Evolutionary conservation across 148 eudicot genomes (phyloP).

Genomic region (Cornus florida): DNA sequence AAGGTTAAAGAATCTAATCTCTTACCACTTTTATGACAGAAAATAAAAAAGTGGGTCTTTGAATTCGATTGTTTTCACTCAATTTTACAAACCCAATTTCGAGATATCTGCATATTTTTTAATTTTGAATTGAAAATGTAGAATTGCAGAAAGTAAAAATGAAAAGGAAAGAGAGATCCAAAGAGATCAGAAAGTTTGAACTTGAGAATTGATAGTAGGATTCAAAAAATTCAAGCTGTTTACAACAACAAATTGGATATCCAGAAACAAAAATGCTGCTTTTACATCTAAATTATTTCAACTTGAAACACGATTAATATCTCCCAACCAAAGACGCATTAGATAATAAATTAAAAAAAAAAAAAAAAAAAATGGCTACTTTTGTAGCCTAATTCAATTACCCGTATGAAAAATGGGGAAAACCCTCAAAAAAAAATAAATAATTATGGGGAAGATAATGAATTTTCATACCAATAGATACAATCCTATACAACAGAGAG

Average conservation of each 20-base stretch:
- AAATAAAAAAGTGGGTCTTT: background rate
- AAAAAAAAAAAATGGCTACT: background rate
- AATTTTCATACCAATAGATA: slow-evolving; percentile 16
- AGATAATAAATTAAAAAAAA: too few species aligned
- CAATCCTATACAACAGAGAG: slow-evolving; percentile 22
- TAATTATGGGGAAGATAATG: background rate
- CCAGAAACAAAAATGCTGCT: background rate
- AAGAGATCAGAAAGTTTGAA: background rate
- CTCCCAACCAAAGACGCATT: too few species aligned
- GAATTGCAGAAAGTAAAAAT: background rate
- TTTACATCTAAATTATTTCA: background rate
- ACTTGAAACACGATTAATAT: too few species aligned
- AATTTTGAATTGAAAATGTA: background rate
- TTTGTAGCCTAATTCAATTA: background rate
- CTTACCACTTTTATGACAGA: background rate
- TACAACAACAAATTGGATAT: background rate
- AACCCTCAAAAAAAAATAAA: background rate
- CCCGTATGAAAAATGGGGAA: background rate
- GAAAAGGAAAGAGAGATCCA: background rate
- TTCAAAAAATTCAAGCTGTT: background rate
- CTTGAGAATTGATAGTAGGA: background rate
- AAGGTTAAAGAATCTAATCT: background rate
- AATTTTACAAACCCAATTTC: background rate
- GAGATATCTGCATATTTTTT: background rate
- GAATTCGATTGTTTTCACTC: background rate